Base-by-base conservation (phyloP, 768 basidiomycete genomes). In the Suillus brevipes region DNA sequence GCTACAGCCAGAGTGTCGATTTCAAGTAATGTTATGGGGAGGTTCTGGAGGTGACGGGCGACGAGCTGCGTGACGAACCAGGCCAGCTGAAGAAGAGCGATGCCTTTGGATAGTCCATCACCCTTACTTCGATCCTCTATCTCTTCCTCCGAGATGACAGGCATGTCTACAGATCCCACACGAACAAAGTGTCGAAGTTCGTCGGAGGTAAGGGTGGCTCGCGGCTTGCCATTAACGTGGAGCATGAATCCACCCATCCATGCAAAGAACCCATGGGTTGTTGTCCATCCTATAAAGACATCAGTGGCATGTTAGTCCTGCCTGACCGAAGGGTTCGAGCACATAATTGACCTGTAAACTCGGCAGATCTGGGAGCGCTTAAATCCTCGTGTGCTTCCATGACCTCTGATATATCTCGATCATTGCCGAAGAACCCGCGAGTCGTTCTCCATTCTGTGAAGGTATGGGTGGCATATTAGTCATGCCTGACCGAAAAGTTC, bases 121-220 rank as follows among this genome's bases (percentile, higher is more conserved):
- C 70, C 74, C 61, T 80, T 79, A 64, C 78, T 78, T 36, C 66
- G 69, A 63, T 78, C 75, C 16, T 67, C 34, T 23, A 80, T 75
- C 12, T 74, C 75, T 14, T 66, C 63, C 13, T 67, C 20, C 12
- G 20, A 12, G 23, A 61, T 61, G 9, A 13, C 25, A 6, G 60
- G 50, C 45, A 64, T 40, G 28, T 59, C 52, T 23, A 53, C 61
- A 37, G 9, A 31, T 14, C 56, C 38, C 8, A 31, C 2, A 10
- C n/a, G 5, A 42, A 38, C 25, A n/a, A 5, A 68, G 1, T 8
- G 0, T 34, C 7, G 7, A 3, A 40, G 67, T 37, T 63, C 53
- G 6, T 58, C 0, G 12, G 52, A 28, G 2, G n/a, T 38, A 5
- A 56, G 68, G 20, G 60, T 64, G 45, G 64, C 14, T 28, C 61